Base-by-base conservation (phyloP, 2,329 filamentous ascomycete genomes). In the Emydomyces testavorans region DNA sequence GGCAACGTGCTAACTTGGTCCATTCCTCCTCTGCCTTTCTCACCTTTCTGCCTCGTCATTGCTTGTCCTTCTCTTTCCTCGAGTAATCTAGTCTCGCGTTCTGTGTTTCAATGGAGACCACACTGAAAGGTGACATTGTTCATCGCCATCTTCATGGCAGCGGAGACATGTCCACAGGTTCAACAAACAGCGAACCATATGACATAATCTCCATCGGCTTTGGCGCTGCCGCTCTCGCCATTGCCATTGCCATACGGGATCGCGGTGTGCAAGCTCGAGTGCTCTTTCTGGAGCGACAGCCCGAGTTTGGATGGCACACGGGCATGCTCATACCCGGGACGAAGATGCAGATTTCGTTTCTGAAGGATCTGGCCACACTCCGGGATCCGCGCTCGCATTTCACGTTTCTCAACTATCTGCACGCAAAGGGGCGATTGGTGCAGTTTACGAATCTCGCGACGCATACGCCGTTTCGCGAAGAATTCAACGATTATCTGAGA, bases 271-370 rank as follows among this genome's bases (percentile, higher is more conserved):
- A 65, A 37, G 84, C 86, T 40, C 87, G 84, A 62, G 80, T 94
- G 2, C 76, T 85, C 37, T 96, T 95, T 66, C 68, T 96, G 20
- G 90, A 96, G 71, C 83, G 85, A 65, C 90, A 96, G 67, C 61
- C 72, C 26, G 70, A 75, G 40, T 96, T 96, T 61, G 79, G 84
- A 50, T 96, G 90, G 90, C 90, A 96, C 65, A 81, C 87, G 0
- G 90, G 90, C 51, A 96, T 96, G 90, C 79, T 95, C 50, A 77
- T 96, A 2, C 86, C 88, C 0, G 89, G 88, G 4, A 85, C 89
- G 45, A 88, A 84, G 69, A 96, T 96, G 90, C 90, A 96, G 64
- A 96, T 96, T 57, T 93, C 86, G 7, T 96, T 94, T 71, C 77
- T 96, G 70, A 96, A 96, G 70, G 90, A 96, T 62, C 78, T 96